These are phyloP conservation scores for Taphrina confusa DNA, from an alignment of 1,139 yeast species.

Conservation along the genomic window DNA sequence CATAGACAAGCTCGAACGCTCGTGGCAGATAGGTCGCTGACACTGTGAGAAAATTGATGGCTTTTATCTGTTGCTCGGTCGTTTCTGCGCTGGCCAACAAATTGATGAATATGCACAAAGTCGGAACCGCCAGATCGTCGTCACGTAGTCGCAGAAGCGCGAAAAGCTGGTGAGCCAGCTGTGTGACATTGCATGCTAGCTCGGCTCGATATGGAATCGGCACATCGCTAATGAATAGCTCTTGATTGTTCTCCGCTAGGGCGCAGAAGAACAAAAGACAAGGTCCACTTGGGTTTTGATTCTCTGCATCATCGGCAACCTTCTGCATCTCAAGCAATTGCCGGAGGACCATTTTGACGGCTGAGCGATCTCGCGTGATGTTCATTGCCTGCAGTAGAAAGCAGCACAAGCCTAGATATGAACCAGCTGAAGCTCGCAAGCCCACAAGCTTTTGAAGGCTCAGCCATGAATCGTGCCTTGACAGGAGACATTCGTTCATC, in stretches of 20 bases:
- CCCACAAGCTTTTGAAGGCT: background rate
- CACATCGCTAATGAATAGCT: background rate
- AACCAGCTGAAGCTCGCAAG: background rate
- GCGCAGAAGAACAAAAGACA: background rate
- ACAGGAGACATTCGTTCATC: background rate
- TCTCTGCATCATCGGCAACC: background rate
- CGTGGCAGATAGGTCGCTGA: conserved; percentile 2
- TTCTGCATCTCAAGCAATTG: background rate
- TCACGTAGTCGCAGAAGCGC: background rate
- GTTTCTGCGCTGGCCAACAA: background rate
- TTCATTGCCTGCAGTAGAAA: background rate
- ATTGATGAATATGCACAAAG: background rate
- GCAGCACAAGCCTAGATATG: background rate
- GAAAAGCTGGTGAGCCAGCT: background rate
- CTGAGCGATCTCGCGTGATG: background rate
- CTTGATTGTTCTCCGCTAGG: background rate
- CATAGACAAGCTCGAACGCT: background rate
- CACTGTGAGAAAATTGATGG: background rate
- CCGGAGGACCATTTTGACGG: background rate
- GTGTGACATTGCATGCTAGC: background rate
- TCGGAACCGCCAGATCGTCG: conserved; percentile 1
- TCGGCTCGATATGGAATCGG: background rate
- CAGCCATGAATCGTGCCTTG: background rate
- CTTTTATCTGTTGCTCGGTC: conserved; percentile 6
- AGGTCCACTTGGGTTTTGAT: background rate